Evolutionary conservation across 495 filamentous ascomycete genomes (phyloP).

Genomic region (Penicillium coprophilum): DNA sequence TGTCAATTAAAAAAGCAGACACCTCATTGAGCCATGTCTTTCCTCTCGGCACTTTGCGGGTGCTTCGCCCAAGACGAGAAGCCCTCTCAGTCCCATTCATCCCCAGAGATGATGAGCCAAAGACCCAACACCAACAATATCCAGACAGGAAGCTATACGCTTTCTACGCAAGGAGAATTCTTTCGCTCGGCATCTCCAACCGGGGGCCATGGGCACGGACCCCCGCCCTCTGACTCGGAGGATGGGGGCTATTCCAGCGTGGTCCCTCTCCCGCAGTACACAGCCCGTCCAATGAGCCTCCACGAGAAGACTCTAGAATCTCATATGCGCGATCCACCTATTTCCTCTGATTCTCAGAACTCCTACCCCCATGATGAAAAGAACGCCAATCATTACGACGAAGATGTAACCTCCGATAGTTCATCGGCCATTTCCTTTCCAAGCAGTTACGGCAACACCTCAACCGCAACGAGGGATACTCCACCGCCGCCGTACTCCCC

Average conservation of each 20-base stretch:
- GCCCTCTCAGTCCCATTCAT: conserved; percentile 8
- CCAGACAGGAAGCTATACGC: conserved; percentile 39
- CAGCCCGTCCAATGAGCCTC: conserved; percentile 40
- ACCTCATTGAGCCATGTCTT: conserved; percentile 25
- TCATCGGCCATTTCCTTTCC: conserved; percentile 48
- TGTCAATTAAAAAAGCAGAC: background rate
- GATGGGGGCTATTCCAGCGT: conserved; percentile 37
- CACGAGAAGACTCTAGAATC: conserved; percentile 46
- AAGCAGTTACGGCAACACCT: conserved; percentile 50
- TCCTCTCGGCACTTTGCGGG: conserved; percentile 32
- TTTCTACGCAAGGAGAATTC: conserved; percentile 25
- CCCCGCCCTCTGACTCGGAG: conserved; percentile 23
- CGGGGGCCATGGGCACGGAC: conserved; percentile 18
- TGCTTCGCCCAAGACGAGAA: conserved; percentile 26
- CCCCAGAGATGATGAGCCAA: conserved; percentile 18
- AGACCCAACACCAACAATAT: conserved; percentile 44
- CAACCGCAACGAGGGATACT: conserved; percentile 48
- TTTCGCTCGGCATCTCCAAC: conserved; percentile 17
- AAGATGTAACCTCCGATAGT: conserved; percentile 38
- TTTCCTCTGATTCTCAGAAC: conserved; percentile 28
- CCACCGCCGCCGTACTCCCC: conserved; percentile 49
- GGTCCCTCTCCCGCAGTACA: conserved; percentile 45
- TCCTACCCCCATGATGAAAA: conserved; percentile 35
- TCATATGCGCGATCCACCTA: conserved; percentile 38
- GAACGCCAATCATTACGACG: conserved; percentile 28